These are phyloP conservation scores for Pseudogymnoascus sp. DNA, from an alignment of 2,329 filamentous ascomycete genomes.

Conservation along the genomic window DNA sequence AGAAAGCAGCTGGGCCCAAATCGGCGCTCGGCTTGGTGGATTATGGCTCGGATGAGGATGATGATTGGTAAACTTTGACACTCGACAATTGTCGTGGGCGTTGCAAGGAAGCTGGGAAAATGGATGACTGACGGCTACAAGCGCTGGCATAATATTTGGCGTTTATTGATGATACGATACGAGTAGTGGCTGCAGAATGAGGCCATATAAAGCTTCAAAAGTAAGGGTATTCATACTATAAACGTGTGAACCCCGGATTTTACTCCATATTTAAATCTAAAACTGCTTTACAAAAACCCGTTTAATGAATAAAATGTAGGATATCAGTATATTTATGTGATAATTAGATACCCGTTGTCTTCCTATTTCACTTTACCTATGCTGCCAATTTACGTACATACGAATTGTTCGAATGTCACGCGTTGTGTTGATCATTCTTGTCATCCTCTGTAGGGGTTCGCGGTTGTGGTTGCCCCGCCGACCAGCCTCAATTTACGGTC, in stretches of 20 bases:
- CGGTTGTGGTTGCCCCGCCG: background rate
- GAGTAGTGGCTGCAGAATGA: background rate
- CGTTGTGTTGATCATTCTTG: background rate
- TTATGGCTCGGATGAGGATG: constrained; percentile 49
- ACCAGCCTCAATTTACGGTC: constrained; percentile 5
- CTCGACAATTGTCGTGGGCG: background rate
- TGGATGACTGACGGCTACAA: background rate
- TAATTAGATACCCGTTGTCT: background rate
- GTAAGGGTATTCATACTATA: constrained; percentile 2
- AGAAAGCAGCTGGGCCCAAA: background rate
- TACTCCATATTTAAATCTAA: background rate
- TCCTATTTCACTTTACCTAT: background rate
- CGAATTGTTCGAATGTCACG: background rate
- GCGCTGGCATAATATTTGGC: background rate
- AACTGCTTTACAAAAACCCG: background rate
- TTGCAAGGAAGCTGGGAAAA: background rate
- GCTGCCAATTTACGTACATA: background rate
- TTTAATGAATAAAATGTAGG: background rate
- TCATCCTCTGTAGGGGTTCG: background rate
- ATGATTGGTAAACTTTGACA: constrained; percentile 21
- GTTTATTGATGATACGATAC: background rate
- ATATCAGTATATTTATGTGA: background rate
- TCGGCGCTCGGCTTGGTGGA: constrained; percentile 37
- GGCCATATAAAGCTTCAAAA: constrained; percentile 3
- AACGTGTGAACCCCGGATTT: constrained; percentile 3